These are phyloP conservation scores for Thalassiosira gravida DNA, from an alignment of 352 stramenopile genomes.

Conservation along the genomic window DNA sequence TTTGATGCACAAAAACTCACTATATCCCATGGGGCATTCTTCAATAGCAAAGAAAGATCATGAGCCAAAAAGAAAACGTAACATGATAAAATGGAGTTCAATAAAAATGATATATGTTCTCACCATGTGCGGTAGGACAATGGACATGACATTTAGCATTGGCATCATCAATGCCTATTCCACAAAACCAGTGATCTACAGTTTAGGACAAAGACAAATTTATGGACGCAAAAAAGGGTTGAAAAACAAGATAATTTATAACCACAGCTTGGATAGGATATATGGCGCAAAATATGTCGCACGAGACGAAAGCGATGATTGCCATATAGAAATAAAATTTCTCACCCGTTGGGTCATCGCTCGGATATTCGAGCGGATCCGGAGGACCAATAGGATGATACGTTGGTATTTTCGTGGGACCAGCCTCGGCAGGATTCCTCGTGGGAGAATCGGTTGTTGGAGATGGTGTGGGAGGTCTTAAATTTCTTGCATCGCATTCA, in stretches of 20 bases:
- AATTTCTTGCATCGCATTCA: constrained; percentile 40
- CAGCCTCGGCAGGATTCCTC: constrained; percentile 1
- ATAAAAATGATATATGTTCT: too few species aligned
- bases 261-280: too few species aligned
- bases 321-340: constrained; percentile 5
- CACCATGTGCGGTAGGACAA: constrained; percentile 53
- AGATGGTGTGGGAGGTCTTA: constrained; percentile 19
- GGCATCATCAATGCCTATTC: constrained; percentile 44
- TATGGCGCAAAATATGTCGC: too few species aligned
- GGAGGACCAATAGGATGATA: constrained; percentile 38
- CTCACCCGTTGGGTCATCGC: constrained; percentile 24
- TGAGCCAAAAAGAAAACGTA: too few species aligned
- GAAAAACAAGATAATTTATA: too few species aligned
- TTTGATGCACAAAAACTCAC: constrained; percentile 26
- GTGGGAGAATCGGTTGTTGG: constrained; percentile 18
- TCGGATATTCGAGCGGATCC: constrained; percentile 32
- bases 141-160: constrained; percentile 40
- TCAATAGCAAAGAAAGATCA: too few species aligned
- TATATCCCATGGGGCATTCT: constrained; percentile 56
- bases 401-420: constrained; percentile 42
- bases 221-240: background rate
- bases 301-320: too few species aligned
- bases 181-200: constrained; percentile 56
- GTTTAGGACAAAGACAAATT: too few species aligned
- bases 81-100: too few species aligned